phyloP scores from a whole-genome alignment of 352 stramenopile genomes.

The Globisporangium alternatum region DNA sequence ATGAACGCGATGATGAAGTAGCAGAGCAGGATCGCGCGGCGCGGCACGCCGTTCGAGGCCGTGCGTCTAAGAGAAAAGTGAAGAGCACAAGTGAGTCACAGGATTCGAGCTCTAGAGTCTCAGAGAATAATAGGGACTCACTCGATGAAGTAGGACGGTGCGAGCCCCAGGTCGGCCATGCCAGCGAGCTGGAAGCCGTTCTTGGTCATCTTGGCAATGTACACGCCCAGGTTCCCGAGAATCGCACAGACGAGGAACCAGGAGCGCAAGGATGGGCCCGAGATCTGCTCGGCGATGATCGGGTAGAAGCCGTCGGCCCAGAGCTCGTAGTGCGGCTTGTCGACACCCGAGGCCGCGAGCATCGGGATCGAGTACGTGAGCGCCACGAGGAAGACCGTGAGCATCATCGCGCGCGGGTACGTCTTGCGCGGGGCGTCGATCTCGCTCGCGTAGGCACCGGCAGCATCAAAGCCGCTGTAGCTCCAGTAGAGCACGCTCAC shows the following conservation, averaged over 20 bases:
- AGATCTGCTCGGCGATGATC: slow-evolving; percentile 48
- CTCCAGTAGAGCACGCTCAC: slow-evolving; percentile 82
- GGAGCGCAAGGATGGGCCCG: slow-evolving; percentile 22
- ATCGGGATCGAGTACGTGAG: slow-evolving; percentile 77
- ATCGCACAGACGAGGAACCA: slow-evolving; percentile 80
- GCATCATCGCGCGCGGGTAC: slow-evolving; percentile 75
- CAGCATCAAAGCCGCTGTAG: slow-evolving; percentile 76
- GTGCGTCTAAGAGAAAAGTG: no score
- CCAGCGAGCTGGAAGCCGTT: slow-evolving; percentile 77
- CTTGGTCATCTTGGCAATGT: slow-evolving; percentile 82
- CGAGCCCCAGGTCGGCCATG: slow-evolving; percentile 79
- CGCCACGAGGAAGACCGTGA: slow-evolving; percentile 70
- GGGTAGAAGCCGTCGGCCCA: slow-evolving; percentile 80
- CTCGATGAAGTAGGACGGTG: slow-evolving; percentile 71
- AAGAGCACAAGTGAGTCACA: no score
- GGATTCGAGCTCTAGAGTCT: neutral
- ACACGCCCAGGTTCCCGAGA: slow-evolving; percentile 76
- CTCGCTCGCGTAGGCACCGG: slow-evolving; percentile 67
- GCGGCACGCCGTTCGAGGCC: slow-evolving; percentile 43
- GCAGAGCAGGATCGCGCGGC: slow-evolving; percentile 64
- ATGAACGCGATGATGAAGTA: slow-evolving; percentile 74
- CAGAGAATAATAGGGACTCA: slow-evolving; percentile 25
- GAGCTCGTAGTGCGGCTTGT: slow-evolving; percentile 69
- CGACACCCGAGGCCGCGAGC: slow-evolving; percentile 56
- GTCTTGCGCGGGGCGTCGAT: slow-evolving; percentile 56